Conservation (phyloP, 2,329 filamentous ascomycete genomes). For the Emericellopsis cladophorae region DNA sequence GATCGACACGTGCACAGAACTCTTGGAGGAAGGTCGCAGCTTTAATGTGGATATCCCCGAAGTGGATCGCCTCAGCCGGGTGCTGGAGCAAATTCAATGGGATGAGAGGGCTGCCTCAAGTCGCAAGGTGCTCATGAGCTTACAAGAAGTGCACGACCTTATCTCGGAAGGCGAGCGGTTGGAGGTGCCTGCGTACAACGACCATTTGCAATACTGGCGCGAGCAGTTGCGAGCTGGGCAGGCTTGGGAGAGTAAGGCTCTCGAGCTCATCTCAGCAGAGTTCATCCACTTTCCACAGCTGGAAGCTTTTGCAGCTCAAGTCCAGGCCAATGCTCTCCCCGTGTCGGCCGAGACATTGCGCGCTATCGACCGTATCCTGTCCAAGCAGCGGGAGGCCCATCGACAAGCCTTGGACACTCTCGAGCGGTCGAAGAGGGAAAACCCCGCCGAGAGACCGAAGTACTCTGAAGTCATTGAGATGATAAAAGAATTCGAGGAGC, state of each 20-base stretch:
- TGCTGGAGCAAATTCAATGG: slow-evolving; percentile 82
- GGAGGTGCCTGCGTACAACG: slow-evolving; percentile 67
- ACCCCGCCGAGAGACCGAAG: slow-evolving; percentile 68
- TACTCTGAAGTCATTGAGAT: slow-evolving; percentile 87
- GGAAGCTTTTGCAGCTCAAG: slow-evolving; percentile 80
- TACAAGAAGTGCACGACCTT: slow-evolving; percentile 68
- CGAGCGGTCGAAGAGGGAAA: slow-evolving; percentile 60
- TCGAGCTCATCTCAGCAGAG: slow-evolving; percentile 85
- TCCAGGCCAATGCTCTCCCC: slow-evolving; percentile 54
- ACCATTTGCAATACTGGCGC: slow-evolving; percentile 62
- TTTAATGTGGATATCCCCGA: slow-evolving; percentile 91
- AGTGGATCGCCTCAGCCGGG: slow-evolving; percentile 66
- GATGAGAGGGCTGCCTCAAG: slow-evolving; percentile 60
- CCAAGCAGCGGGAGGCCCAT: slow-evolving; percentile 91
- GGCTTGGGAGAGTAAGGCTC: slow-evolving; percentile 85
- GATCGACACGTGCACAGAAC: slow-evolving; percentile 69
- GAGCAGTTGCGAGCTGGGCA: slow-evolving; percentile 68
- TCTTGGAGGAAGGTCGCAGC: slow-evolving; percentile 77
- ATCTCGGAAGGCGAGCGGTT: slow-evolving; percentile 68
- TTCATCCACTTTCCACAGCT: slow-evolving; percentile 88
- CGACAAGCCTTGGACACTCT: slow-evolving; percentile 75
- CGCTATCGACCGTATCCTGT: slow-evolving; percentile 79
- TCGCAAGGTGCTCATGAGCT: slow-evolving; percentile 52
- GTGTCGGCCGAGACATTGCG: slow-evolving; percentile 72
- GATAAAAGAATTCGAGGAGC: slow-evolving; percentile 72